Percentiles rank a stretch among this genome's conserved stretches.
These are phyloP conservation scores for Davidsoniella virescens DNA, from an alignment of 2,329 filamentous ascomycete species.

Conservation along the genomic window DNA sequence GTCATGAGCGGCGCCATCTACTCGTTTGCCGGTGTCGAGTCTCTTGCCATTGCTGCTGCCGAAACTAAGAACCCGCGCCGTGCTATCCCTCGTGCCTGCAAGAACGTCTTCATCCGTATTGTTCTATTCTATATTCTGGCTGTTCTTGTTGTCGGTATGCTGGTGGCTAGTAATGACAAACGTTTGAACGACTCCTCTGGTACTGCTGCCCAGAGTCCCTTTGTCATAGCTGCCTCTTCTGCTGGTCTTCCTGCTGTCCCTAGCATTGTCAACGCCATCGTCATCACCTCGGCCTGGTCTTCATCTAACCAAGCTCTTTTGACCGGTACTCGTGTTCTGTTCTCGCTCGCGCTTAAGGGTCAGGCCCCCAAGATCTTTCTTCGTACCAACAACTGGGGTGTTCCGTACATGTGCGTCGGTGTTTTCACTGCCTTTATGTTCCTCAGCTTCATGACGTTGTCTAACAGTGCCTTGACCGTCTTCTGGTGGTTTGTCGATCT, in stretches of 20 bases:
- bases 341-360: slow-evolving; percentile 25
- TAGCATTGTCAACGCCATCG: slow-evolving; percentile 59
- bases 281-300: slow-evolving; percentile 43
- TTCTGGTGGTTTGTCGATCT: slow-evolving; percentile 45
- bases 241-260: slow-evolving; percentile 53
- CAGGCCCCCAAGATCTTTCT: slow-evolving; percentile 26
- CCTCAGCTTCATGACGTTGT: slow-evolving; percentile 34
- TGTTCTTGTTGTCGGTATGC: slow-evolving; percentile 53
- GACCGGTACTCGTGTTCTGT: slow-evolving; percentile 36
- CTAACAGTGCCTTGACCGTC: slow-evolving; percentile 36
- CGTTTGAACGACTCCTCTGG: slow-evolving; percentile 22
- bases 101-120: slow-evolving; percentile 41
- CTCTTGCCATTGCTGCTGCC: slow-evolving; percentile 44
- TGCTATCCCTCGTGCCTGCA: slow-evolving; percentile 38
- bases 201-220: slow-evolving; percentile 38
- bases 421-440: slow-evolving; percentile 41
- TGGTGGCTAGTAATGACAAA: slow-evolving; percentile 40
- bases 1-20: slow-evolving; percentile 48
- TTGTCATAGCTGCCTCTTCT: slow-evolving; percentile 54
- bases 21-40: slow-evolving; percentile 51
- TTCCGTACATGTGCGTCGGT: slow-evolving; percentile 25
- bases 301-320: slow-evolving; percentile 48
- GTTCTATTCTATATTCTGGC: slow-evolving; percentile 46
- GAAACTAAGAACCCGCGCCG: slow-evolving; percentile 39
- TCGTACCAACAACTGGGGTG: slow-evolving; percentile 20